A percentile compares a stretch with the other conserved stretches of the same genome.
These are phyloP conservation scores for Trypanosoma brucei DNA, from an alignment of 208 protist species.

Conservation along the genomic window DNA sequence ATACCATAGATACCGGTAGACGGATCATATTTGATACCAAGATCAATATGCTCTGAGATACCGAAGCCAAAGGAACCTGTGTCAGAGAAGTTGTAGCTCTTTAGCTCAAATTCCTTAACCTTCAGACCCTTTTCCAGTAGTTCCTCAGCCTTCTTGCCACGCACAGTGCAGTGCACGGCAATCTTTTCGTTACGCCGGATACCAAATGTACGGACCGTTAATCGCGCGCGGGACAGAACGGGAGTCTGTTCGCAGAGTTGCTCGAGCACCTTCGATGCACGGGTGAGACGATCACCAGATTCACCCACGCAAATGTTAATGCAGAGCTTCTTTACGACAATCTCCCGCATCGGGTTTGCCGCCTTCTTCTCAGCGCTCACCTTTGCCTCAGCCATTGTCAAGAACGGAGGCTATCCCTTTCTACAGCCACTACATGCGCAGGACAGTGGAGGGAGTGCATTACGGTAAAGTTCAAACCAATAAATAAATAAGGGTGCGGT, in stretches of 20 bases:
- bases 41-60: slow-evolving; percentile 99
- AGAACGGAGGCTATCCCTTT: slow-evolving; percentile 15
- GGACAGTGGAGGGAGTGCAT: slow-evolving; percentile 13
- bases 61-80: slow-evolving; percentile 99
- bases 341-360: slow-evolving; percentile 95
- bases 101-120: slow-evolving; percentile 99
- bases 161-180: slow-evolving; percentile 97
- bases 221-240: slow-evolving; percentile 95
- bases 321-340: slow-evolving; percentile 98
- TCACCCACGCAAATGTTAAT: slow-evolving; percentile 99
- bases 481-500: too few relatives aligned
- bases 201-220: slow-evolving; percentile 98
- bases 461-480: background rate
- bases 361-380: slow-evolving; percentile 76
- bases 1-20: slow-evolving; percentile 98
- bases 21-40: slow-evolving; percentile 99
- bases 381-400: slow-evolving; percentile 12
- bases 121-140: slow-evolving; percentile 98
- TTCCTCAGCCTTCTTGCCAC: slow-evolving; percentile 99
- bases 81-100: slow-evolving; percentile 94
- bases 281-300: slow-evolving; percentile 97
- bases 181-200: slow-evolving; percentile 99
- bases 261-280: slow-evolving; percentile 99
- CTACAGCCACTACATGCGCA: slow-evolving; percentile 11
- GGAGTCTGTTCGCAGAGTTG: slow-evolving; percentile 98